Base-by-base conservation (phyloP, 2,329 filamentous ascomycete species). In the Cucurbitaria berberidis region DNA sequence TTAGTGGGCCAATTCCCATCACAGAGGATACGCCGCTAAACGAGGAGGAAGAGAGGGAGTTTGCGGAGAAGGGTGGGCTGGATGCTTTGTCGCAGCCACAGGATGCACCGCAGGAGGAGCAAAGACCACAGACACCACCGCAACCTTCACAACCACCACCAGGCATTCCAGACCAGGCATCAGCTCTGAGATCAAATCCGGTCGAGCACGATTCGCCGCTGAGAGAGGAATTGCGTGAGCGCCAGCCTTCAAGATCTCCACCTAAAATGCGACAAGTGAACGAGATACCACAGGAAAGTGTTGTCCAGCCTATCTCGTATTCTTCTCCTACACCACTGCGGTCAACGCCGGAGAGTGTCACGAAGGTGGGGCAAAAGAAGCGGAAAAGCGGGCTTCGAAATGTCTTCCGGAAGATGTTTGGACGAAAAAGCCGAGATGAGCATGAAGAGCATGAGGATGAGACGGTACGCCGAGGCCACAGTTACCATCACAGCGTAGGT, bases 391-490 rank as follows among this genome's bases (percentile, higher is more conserved):
- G 72, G 8, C 60, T 76, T 22, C 58, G 69, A 30, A 64, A 65
- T 56, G 73, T 74, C 6, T 73, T 76, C 43, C 66, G 72, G 3
- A 74, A 74, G 46, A 75, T 76, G 68, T 75, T 76, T 48, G 69
- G 73, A 13, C 64, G 67, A 32, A 73, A 61, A 50, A 62, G 64
- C 27, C 68, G 64, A 15, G 68, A 72, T 10, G 64, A 67, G 40
- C 49, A 48, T 7, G 57, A 60, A 7, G 59, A 69, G 40, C 54
- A 53, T 10, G 62, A 66, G n/a, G 60, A 64, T 42, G 61, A 67
- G 21, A 32, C 55, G 27, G 45, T 38, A 40, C 59, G 53, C 26
- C 64, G 59, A 38, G 62, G 67, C 16, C 74, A 75, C 50, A 66
- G 55, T 43, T 71, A 76, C 47, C 71, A 73, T 40, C 62, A 62